Percentiles rank a stretch among this genome's conserved stretches.
Evolutionary conservation across 331 rosid genomes (phyloP).

Genomic region (Cucumis variabilis): DNA sequence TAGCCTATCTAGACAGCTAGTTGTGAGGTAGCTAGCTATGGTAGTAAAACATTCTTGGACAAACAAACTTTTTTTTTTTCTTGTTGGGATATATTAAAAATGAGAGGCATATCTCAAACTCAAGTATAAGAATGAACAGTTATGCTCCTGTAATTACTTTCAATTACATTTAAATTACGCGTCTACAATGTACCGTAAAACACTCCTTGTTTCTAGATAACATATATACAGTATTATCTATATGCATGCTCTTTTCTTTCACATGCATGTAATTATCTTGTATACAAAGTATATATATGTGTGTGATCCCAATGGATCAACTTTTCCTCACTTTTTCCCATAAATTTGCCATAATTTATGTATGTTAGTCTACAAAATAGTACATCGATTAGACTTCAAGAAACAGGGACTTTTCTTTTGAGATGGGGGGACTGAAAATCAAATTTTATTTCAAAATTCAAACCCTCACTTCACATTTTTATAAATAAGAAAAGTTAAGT

Average conservation of each 20-base stretch:
- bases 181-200: background rate
- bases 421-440: background rate
- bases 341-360: constrained; percentile 20
- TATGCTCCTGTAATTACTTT: background rate
- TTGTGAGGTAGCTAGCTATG: background rate
- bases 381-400: background rate
- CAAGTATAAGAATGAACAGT: background rate
- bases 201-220: background rate
- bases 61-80: background rate
- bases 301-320: background rate
- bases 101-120: background rate
- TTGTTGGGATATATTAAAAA: background rate
- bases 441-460: constrained; percentile 12
- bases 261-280: constrained; percentile 9
- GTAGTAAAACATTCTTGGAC: background rate
- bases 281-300: background rate
- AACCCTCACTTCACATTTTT: constrained; percentile 12
- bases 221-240: background rate
- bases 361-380: background rate
- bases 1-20: too few relatives aligned
- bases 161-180: background rate
- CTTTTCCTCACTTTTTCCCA: constrained; percentile 5
- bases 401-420: background rate
- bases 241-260: constrained; percentile 9
- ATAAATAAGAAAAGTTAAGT: background rate